A percentile compares a stretch with the other conserved stretches of the same genome.
phyloP scores from a whole-genome alignment of 805 yeast species.

The Clavispora carvajalis region DNA sequence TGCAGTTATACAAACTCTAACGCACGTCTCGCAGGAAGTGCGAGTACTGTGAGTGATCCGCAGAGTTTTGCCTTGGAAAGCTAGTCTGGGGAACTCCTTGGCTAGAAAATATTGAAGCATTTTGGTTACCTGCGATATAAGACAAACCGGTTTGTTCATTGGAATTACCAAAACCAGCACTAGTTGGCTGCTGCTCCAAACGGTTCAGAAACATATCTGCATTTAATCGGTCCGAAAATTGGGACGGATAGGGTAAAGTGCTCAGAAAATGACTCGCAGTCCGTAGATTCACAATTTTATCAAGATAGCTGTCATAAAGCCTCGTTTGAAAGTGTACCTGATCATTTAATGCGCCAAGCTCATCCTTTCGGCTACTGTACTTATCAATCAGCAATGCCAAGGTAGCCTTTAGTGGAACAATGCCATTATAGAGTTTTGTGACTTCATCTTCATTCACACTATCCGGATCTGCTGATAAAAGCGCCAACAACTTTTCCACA shows the following conservation, averaged over 20 bases:
- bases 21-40: neutral
- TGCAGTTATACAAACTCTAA: neutral
- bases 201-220: neutral
- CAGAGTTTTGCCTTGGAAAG: neutral
- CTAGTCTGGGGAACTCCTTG: neutral
- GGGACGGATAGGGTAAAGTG: constrained; percentile 6
- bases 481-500: constrained; percentile 64
- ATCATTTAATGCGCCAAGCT: constrained; percentile 63
- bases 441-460: constrained; percentile 55
- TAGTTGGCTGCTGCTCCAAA: constrained; percentile 30
- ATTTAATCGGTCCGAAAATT: neutral
- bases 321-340: constrained; percentile 66
- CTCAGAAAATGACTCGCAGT: constrained; percentile 3
- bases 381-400: constrained; percentile 73
- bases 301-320: constrained; percentile 65
- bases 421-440: constrained; percentile 64
- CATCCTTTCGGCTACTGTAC: constrained; percentile 72
- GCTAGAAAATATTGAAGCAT: neutral
- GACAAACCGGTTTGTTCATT: neutral
- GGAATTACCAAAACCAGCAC: constrained; percentile 37
- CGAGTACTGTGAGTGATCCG: neutral
- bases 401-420: constrained; percentile 68
- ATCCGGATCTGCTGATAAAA: constrained; percentile 37
- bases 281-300: constrained; percentile 21
- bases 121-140: neutral